Evolutionary conservation across 2,329 filamentous ascomycete species (phyloP), one percentile per base, ranked within the genome.

Genomic region (Monilinia polystroma): DNA sequence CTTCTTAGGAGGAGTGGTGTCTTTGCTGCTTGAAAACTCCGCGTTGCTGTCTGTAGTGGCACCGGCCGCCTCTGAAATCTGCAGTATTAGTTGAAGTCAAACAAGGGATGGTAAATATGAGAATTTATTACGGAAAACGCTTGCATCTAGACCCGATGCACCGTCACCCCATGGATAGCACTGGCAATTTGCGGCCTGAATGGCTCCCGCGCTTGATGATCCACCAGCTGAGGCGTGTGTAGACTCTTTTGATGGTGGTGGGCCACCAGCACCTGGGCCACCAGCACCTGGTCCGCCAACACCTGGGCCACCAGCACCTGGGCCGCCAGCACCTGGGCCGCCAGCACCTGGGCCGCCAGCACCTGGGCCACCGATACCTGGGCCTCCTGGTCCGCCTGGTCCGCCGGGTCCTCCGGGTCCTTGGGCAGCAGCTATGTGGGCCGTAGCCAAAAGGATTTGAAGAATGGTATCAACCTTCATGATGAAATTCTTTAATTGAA

Each of bases 401-500:
- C 18, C 18, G 6, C 52, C 52, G 20, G 16, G 16, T 2, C 32
- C 53, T 35, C 29, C 53, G 5, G 18, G 14, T 4, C 16, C n/a
- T 49, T 62, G 58, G 20, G 58, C 58, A 38, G 1, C 32, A 20
- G 32, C 58, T 16, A 62, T n/a, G 23, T 51, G 58, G 29, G 58
- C 58, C 14, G 58, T 62, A 41, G 58, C 58, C 58, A 62, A 62
- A 2, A 62, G 58, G 6, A 62, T 51, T 29, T 12, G 7, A 20
- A 62, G 14, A 62, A 62, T 8, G 0, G 16, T 23, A 23, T 62
- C 29, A 14, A n/a, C 32, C 45, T 51, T 62, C 58, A 62, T 62
- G 58, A 62, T 62, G 58, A 62, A 51, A 38, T n/a, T 20, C 8
- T 62, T 62, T 38, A n/a, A 51, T 49, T 51, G 20, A 18, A 49